Conservation (phyloP, 2,329 filamentous ascomycete species). For the Botrytis paeoniae region DNA sequence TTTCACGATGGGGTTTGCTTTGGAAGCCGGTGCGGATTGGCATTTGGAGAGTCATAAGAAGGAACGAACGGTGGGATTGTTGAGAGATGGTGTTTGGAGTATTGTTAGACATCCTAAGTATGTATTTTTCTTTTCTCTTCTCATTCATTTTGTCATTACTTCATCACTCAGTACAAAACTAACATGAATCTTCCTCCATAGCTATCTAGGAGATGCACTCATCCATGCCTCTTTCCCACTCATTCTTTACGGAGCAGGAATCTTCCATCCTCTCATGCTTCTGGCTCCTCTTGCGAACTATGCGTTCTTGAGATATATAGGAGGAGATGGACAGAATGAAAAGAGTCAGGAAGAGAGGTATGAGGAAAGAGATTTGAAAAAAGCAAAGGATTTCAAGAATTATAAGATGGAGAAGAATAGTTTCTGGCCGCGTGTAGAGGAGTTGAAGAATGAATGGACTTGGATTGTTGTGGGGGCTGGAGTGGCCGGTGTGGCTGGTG, state of each 20-base stretch:
- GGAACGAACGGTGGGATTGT: background rate
- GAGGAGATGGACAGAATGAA: conserved; percentile 21
- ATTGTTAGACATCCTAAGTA: conserved; percentile 26
- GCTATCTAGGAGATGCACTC: conserved; percentile 24
- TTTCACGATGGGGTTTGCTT: conserved; percentile 19
- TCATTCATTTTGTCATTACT: background rate
- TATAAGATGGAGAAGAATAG: conserved; percentile 22
- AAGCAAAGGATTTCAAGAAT: conserved; percentile 11
- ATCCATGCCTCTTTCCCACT: conserved; percentile 23
- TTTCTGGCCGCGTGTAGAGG: conserved; percentile 20
- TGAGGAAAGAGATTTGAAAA: conserved; percentile 2
- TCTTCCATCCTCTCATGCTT: conserved; percentile 22
- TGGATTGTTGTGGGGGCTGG: conserved; percentile 18
- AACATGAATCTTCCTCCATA: background rate
- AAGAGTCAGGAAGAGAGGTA: conserved; percentile 20
- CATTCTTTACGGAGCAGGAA: conserved; percentile 21
- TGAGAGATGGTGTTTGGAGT: conserved; percentile 23
- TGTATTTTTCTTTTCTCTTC: background rate
- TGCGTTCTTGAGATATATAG: conserved; percentile 18
- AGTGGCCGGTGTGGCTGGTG: conserved; percentile 8
- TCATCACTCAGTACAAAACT: background rate
- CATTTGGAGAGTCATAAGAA: conserved; percentile 20
- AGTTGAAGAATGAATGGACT: conserved; percentile 19
- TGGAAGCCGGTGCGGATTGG: conserved; percentile 23
- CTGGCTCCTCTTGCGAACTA: conserved; percentile 23